Evolutionary conservation across 140 eudicot genomes (phyloP).

Genomic region (Oenanthe javanica): DNA sequence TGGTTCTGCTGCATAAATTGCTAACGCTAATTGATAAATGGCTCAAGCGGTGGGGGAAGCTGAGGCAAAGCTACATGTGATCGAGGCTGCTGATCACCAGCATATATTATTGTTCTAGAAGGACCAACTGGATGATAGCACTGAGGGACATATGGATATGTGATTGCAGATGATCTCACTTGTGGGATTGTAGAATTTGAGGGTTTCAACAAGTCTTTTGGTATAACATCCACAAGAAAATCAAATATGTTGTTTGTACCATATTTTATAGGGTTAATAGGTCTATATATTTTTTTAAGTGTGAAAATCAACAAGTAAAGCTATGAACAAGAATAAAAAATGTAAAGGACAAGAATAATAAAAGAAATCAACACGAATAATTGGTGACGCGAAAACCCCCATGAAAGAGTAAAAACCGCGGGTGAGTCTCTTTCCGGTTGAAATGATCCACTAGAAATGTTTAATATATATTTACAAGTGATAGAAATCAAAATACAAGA

Average conservation of each 20-base stretch:
- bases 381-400: too few relatives aligned
- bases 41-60: not conserved
- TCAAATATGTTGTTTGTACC: constrained; percentile 5
- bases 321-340: too few relatives aligned
- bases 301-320: too few relatives aligned
- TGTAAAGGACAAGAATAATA: too few relatives aligned
- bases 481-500: too few relatives aligned
- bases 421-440: too few relatives aligned
- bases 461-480: too few relatives aligned
- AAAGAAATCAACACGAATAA: too few relatives aligned
- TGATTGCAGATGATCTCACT: constrained; percentile 20
- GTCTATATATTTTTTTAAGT: too few relatives aligned
- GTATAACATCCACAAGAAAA: constrained; percentile 34
- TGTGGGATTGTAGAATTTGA: constrained; percentile 18
- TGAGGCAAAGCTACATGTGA: not conserved
- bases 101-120: not conserved
- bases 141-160: constrained; percentile 21
- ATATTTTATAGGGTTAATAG: too few relatives aligned
- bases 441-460: too few relatives aligned
- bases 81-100: not conserved
- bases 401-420: too few relatives aligned
- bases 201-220: constrained; percentile 27
- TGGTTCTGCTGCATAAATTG: not conserved
- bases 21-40: not conserved
- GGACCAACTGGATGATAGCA: constrained; percentile 13